These are phyloP conservation scores for Delphinella strobiligena DNA, from an alignment of 2,329 filamentous ascomycete species.

Conservation along the genomic window DNA sequence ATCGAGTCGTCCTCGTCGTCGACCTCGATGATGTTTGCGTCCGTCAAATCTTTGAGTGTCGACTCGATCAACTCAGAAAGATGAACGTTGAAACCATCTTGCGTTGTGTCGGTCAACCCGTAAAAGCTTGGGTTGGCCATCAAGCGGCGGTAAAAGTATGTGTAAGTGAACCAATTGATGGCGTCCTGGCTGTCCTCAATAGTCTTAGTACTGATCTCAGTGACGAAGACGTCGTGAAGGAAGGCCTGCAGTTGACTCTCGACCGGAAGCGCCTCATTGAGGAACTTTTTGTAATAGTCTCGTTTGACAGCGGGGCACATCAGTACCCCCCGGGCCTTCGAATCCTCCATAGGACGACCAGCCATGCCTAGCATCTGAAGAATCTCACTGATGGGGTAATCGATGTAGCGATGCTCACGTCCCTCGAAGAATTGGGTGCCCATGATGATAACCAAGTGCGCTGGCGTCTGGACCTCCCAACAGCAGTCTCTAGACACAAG, in stretches of 20 bases:
- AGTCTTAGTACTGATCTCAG: conserved; percentile 91
- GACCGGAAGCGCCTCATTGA: conserved; percentile 89
- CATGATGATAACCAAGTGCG: conserved; percentile 91
- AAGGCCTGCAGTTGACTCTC: conserved; percentile 89
- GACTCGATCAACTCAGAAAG: conserved; percentile 90
- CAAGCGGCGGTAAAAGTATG: conserved; percentile 92
- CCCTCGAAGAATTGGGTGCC: conserved; percentile 97
- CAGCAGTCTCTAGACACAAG: conserved; percentile 78
- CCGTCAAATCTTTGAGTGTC: conserved; percentile 77
- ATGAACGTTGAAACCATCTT: conserved; percentile 87
- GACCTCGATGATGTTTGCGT: conserved; percentile 90
- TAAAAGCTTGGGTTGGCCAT: conserved; percentile 96
- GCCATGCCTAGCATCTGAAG: conserved; percentile 98
- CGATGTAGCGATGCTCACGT: conserved; percentile 89
- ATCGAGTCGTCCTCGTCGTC: conserved; percentile 84
- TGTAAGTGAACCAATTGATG: conserved; percentile 97
- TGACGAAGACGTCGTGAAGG: conserved; percentile 90
- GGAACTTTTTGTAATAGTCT: conserved; percentile 97
- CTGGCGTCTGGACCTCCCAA: conserved; percentile 83
- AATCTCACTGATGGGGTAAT: conserved; percentile 88
- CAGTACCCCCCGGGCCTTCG: conserved; percentile 76
- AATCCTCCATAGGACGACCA: conserved; percentile 65
- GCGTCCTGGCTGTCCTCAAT: conserved; percentile 93
- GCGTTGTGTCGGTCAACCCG: conserved; percentile 72
- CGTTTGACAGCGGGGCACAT: conserved; percentile 93